These are phyloP conservation scores for Phytophthora brassicae DNA, from an alignment of 352 stramenopile genomes.

Conservation along the genomic window DNA sequence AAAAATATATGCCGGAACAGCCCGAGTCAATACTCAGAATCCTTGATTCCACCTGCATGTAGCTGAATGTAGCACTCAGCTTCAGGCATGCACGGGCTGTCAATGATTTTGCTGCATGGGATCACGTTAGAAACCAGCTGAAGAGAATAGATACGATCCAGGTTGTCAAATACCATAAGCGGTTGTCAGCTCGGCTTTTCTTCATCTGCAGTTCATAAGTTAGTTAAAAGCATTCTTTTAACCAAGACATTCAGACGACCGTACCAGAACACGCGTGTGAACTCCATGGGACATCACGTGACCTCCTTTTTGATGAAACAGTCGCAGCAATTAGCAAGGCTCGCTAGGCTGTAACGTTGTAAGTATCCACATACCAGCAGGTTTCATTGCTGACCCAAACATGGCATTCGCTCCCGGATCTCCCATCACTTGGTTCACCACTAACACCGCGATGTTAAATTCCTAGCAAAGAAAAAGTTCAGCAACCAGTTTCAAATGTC, in stretches of 20 bases:
- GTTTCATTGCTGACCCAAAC: constrained; percentile 85
- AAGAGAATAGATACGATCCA: not conserved
- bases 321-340: constrained; percentile 8
- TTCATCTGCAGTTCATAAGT: constrained; percentile 59
- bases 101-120: constrained; percentile 70
- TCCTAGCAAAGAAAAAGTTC: constrained; percentile 53
- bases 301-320: constrained; percentile 39
- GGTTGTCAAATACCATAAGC: constrained; percentile 63
- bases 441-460: constrained; percentile 92
- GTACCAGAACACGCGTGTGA: constrained; percentile 93
- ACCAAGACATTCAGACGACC: not conserved
- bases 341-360: constrained; percentile 15
- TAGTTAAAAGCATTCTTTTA: constrained; percentile 1
- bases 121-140: not conserved
- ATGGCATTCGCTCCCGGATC: constrained; percentile 83
- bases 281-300: constrained; percentile 97
- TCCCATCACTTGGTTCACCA: constrained; percentile 93
- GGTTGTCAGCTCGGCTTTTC: constrained; percentile 91
- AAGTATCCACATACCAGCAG: constrained; percentile 53
- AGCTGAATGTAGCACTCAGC: constrained; percentile 82
- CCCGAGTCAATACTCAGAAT: constrained; percentile 52
- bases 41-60: constrained; percentile 57
- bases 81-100: constrained; percentile 87
- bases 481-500: not conserved
- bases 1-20: constrained; percentile 9